Percentiles rank a stretch among this genome's conserved stretches.
Conservation (phyloP, 1,284 basidiomycete species). For the Sphaerobolus stellatus region DNA sequence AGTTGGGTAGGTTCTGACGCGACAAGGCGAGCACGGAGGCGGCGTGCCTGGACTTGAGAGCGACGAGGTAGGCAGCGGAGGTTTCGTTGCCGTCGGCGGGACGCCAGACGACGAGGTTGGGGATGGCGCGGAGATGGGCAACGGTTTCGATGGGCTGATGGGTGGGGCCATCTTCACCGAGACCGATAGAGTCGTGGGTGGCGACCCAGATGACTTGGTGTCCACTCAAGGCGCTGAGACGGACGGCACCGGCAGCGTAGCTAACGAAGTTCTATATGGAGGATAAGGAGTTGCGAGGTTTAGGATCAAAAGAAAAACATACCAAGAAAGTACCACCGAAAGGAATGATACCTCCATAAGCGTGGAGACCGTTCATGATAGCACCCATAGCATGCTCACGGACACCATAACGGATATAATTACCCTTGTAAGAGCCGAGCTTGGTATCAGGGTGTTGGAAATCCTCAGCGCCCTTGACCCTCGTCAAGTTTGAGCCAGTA, state of each 20-base stretch:
- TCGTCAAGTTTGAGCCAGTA: conserved; percentile 90
- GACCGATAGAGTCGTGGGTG: conserved; percentile 88
- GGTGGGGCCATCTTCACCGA: conserved; percentile 94
- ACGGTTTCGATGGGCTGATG: conserved; percentile 94
- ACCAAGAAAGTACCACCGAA: conserved; percentile 88
- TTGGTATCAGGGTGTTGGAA: conserved; percentile 90
- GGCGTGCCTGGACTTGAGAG: conserved; percentile 70
- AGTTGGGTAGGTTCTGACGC: conserved; percentile 91
- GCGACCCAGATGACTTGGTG: conserved; percentile 93
- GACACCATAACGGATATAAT: conserved; percentile 94
- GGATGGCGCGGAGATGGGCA: conserved; percentile 83
- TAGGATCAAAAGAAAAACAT: conserved; percentile 20
- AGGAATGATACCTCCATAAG: conserved; percentile 84
- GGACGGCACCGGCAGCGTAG: conserved; percentile 89
- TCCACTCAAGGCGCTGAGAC: conserved; percentile 85
- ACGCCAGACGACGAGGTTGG: conserved; percentile 90
- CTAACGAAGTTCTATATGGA: conserved; percentile 86
- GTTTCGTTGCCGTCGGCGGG: conserved; percentile 95
- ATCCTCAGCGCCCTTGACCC: conserved; percentile 79
- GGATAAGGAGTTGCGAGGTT: neutral
- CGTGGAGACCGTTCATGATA: conserved; percentile 86
- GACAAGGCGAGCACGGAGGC: conserved; percentile 89
- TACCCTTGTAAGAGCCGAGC: conserved; percentile 82
- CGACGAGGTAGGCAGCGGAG: conserved; percentile 84
- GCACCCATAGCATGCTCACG: conserved; percentile 98